Evolutionary conservation across 331 rosid species (phyloP).

Genomic region (Quercus lobata): DNA sequence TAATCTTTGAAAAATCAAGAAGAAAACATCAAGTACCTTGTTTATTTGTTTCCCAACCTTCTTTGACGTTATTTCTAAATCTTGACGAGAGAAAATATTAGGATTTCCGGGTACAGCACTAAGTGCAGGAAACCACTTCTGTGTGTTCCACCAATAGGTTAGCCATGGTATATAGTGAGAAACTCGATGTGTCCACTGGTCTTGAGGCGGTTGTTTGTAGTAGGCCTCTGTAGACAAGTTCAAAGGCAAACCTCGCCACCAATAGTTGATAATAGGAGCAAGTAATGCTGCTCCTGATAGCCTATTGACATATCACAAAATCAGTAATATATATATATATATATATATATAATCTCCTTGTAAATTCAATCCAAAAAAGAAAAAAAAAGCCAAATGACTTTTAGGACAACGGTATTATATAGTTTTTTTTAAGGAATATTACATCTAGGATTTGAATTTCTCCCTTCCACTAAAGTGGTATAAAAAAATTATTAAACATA

Average conservation of each 20-base stretch:
- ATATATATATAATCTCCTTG: too few relatives aligned
- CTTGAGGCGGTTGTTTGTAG: constrained; percentile 27
- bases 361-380: too few relatives aligned
- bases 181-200: constrained; percentile 43
- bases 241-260: constrained; percentile 48
- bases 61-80: constrained; percentile 17
- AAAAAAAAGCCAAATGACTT: too few relatives aligned
- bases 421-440: too few relatives aligned
- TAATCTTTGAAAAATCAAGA: not conserved
- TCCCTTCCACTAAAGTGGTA: too few relatives aligned
- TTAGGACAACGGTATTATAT: too few relatives aligned
- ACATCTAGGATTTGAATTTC: too few relatives aligned
- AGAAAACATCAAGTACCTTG: constrained; percentile 9
- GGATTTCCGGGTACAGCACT: constrained; percentile 17
- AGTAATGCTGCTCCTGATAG: constrained; percentile 38
- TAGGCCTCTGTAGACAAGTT: constrained; percentile 31
- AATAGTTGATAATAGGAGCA: constrained; percentile 44
- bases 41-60: not conserved
- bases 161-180: constrained; percentile 44
- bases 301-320: constrained; percentile 14
- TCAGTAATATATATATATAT: not conserved
- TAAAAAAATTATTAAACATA: too few relatives aligned
- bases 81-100: constrained; percentile 33
- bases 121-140: constrained; percentile 37
- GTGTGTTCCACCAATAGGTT: constrained; percentile 57